Evolutionary conservation across 2,329 filamentous ascomycete species (phyloP).

Genomic region (Fusarium clavum): DNA sequence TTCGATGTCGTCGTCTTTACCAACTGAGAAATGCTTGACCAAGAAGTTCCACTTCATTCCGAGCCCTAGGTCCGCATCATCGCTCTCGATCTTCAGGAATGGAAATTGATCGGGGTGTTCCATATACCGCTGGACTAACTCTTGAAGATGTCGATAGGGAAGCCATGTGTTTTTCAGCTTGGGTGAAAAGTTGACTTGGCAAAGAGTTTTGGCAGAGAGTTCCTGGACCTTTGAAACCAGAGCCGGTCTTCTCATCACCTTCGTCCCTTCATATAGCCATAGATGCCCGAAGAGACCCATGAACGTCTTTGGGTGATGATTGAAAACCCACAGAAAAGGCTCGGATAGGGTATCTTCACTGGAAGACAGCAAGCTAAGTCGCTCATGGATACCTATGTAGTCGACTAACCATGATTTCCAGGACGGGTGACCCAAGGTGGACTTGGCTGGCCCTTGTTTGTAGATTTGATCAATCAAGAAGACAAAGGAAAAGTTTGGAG

Average conservation of each 20-base stretch:
- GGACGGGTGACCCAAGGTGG: not conserved
- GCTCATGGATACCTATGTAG: conserved; percentile 4
- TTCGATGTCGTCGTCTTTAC: not conserved
- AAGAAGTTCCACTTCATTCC: conserved; percentile 19
- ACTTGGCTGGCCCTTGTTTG: not conserved
- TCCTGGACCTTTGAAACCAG: not conserved
- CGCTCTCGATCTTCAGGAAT: not conserved
- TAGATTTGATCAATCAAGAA: not conserved
- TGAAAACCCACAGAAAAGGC: conserved; percentile 16
- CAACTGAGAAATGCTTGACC: conserved; percentile 7
- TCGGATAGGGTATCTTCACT: not conserved
- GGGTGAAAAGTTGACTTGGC: not conserved
- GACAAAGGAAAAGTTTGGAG: not conserved
- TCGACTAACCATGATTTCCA: conserved; percentile 22
- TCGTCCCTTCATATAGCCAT: conserved; percentile 8
- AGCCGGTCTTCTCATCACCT: not conserved
- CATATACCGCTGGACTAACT: conserved; percentile 17
- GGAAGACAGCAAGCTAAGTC: conserved; percentile 11
- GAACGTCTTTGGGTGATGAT: conserved; percentile 5
- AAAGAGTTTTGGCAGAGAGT: conserved; percentile 6
- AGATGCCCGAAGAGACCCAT: conserved; percentile 26
- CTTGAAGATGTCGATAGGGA: not conserved
- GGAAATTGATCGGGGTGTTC: conserved; percentile 9
- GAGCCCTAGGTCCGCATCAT: not conserved
- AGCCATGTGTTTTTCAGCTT: conserved; percentile 23